Evolutionary conservation across 257 asterid genomes (phyloP).

Genomic region (Echites panduratus): DNA sequence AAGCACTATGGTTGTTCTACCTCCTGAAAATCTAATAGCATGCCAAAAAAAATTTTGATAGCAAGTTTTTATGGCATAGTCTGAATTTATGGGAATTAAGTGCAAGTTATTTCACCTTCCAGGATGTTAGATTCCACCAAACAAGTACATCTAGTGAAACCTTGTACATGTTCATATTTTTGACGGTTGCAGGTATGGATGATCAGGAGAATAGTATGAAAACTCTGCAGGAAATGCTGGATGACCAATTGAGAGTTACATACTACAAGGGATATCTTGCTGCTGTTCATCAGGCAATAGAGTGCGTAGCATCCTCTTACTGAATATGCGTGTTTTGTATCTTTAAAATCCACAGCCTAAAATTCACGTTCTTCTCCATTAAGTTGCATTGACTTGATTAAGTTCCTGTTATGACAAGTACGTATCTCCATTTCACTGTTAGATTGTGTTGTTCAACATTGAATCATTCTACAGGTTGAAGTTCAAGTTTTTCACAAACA

Average conservation of each 20-base stretch:
- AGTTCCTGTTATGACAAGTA: too few species aligned
- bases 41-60: not conserved
- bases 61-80: not conserved
- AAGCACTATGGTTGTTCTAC: not conserved
- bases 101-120: not conserved
- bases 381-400: not conserved
- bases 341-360: not conserved
- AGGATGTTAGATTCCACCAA: too few species aligned
- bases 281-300: slow-evolving; percentile 45
- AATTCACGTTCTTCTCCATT: not conserved
- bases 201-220: slow-evolving; percentile 32
- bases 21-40: not conserved
- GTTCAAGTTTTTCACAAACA: too few species aligned
- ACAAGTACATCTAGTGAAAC: too few species aligned
- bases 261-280: slow-evolving; percentile 47
- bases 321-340: not conserved
- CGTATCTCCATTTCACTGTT: not conserved
- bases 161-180: not conserved
- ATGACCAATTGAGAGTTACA: slow-evolving; percentile 39
- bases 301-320: slow-evolving; percentile 22
- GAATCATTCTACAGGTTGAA: not conserved
- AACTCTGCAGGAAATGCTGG: slow-evolving; percentile 37
- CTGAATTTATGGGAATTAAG: not conserved
- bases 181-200: slow-evolving; percentile 37
- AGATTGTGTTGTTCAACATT: too few species aligned